Evolutionary conservation across 306 rosid species (phyloP), one percentile per base, ranked within the genome.

Genomic region (Malus asiatica): DNA sequence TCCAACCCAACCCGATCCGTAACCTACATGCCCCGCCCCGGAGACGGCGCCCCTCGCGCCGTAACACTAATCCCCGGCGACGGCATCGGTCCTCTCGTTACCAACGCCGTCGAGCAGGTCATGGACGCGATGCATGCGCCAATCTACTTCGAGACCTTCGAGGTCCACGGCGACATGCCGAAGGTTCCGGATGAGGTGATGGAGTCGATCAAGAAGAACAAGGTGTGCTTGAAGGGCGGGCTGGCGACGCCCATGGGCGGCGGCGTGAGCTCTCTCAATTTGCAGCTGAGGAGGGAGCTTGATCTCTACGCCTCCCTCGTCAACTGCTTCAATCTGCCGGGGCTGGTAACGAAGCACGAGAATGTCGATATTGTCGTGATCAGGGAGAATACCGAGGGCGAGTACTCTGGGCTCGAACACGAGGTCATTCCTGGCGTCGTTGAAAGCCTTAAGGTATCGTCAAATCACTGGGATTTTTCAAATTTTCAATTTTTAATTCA

Each of bases 291-390:
- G 87, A 87, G 80, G 65, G 94, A 93, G 83, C 96, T 93, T 12
- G 98, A 93, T 82, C 93, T 93, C n/a, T 93, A 87, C 38, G 94
- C 98, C 3, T 93, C 98, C n/a, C 96, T 93, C 22, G 98, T 93
- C 6, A 82, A 90, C 74, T 93, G 98, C 75, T 84, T 89, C 65
- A 93, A 90, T 51, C 80, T 90, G n/a, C 94, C 90, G 6, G 96
- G 98, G 12, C 75, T 93, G 46, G 81, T 82, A 51, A 90, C 94
- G 25, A 79, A 88, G 70, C 98, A 93, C 59, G 83, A 93, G 22
- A 90, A 88, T 27, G 98, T 93, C 4, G 96, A 93, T 70, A 93
- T 93, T 72, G 96, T 93, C 11, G 98, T 93, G 6, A 89, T 93
- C 38, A 83, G 94, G 77, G 98, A 93, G 83, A 93, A 93, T 64